These are phyloP conservation scores for Wickerhamiella nectarea DNA, from an alignment of 805 yeast genomes.

Conservation along the genomic window DNA sequence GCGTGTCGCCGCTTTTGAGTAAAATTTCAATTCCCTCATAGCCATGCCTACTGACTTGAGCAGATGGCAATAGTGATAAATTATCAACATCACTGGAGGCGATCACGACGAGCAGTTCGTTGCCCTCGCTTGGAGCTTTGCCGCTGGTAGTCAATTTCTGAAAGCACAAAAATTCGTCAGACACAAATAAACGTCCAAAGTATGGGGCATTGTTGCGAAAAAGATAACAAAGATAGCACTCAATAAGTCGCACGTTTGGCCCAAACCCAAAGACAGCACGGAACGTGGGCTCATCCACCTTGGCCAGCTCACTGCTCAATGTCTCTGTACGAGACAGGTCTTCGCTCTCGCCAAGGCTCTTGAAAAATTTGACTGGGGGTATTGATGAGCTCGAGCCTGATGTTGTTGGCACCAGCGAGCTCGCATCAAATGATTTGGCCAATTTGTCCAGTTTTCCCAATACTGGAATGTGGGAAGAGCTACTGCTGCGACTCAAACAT, in stretches of 20 bases:
- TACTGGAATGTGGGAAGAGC: neutral
- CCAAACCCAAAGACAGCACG: constrained; percentile 51
- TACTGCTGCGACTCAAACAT: constrained; percentile 1
- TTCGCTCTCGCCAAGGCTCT: neutral
- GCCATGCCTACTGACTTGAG: constrained; percentile 18
- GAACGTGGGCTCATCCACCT: constrained; percentile 40
- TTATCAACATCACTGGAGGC: constrained; percentile 65
- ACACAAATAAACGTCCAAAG: constrained; percentile 72
- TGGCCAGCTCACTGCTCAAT: constrained; percentile 21
- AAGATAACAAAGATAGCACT: constrained; percentile 37
- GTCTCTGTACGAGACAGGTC: constrained; percentile 5
- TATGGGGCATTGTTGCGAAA: constrained; percentile 58
- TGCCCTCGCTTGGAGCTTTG: constrained; percentile 38
- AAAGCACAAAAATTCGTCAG: constrained; percentile 59
- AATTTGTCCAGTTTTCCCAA: constrained; percentile 1
- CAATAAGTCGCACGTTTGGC: constrained; percentile 37
- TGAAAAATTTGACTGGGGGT: neutral
- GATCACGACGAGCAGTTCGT: constrained; percentile 65
- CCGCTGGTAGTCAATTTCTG: constrained; percentile 41
- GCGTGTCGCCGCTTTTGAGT: constrained; percentile 61
- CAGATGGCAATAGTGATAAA: constrained; percentile 27
- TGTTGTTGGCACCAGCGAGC: neutral
- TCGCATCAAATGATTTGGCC: neutral
- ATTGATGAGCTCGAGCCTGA: neutral
- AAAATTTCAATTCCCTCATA: constrained; percentile 60